Evolutionary conservation across 805 yeast genomes (phyloP), one percentile per base, ranked within the genome.

Genomic region (Candida boidinii): DNA sequence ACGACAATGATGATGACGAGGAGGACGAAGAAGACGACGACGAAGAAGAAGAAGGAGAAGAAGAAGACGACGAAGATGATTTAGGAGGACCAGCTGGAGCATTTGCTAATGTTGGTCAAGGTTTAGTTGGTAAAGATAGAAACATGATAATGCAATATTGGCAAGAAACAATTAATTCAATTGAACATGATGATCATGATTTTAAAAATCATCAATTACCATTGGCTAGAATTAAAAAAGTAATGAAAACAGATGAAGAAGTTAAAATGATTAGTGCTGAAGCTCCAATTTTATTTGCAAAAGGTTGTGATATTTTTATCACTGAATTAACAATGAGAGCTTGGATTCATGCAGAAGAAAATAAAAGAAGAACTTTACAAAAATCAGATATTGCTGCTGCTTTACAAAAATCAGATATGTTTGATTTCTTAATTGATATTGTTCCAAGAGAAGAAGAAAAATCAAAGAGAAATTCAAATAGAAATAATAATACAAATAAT

Each of bases 271-370:
- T 92, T 36, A 77, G 92, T 42, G 97, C 98, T 3, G 99, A 92
- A 60, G 97, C 97, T 1, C 98, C 99, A 2, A 87, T 92, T 22
- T 60, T 92, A 39, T 92, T 92, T 62, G 97, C 98, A 29, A 92
- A 92, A 56, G 97, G 97, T 1, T 92, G 98, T 59, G 99, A 92
- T 54, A 79, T 92, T 23, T 92, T 92, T 58, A 90, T 92, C 45
- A 88, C 98, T 1, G 99, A 92, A 55, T 64, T 92, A 35, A 88
- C 99, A 11, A 88, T 92, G 96, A 69, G 99, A 37, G 96, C 98
- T 7, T 92, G 98, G 98, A 86, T 92, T 40, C 96, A 88, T 48
- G 96, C 97, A 3, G 97, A 92, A 56, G 96, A 86, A 49, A 85
- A 85, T 61, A 92, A 92, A 53, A 72, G 99, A 44, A 64, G 99